These are phyloP conservation scores for Westerdykella aurantiaca DNA, from an alignment of 2,329 filamentous ascomycete species.

Conservation along the genomic window DNA sequence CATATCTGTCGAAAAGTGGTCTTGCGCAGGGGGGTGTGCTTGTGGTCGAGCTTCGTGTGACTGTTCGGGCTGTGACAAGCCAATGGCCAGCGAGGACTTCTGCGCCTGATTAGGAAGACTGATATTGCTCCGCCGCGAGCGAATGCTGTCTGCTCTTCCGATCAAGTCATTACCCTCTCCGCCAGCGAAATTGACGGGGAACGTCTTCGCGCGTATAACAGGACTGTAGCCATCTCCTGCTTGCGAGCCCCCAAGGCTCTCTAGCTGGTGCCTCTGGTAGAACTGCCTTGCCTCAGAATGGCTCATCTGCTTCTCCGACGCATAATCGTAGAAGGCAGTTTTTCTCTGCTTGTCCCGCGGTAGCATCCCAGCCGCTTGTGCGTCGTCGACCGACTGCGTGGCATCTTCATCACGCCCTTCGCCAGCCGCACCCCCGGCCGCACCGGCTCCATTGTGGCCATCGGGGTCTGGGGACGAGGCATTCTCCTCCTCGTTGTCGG, in stretches of 20 bases:
- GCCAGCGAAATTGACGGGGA: slow-evolving; percentile 37
- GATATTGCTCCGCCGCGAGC: slow-evolving; percentile 37
- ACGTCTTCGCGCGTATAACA: slow-evolving; percentile 41
- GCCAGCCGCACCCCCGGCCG: slow-evolving; percentile 17
- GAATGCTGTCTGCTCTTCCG: slow-evolving; percentile 39
- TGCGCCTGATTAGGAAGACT: slow-evolving; percentile 27
- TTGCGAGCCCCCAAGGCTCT: slow-evolving; percentile 44
- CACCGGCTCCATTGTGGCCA: slow-evolving; percentile 9
- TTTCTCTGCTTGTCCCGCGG: slow-evolving; percentile 53
- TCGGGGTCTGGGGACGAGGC: slow-evolving; percentile 1
- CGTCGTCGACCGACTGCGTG: slow-evolving; percentile 12
- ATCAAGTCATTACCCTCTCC: slow-evolving; percentile 32
- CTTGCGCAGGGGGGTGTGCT: neutral
- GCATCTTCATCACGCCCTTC: slow-evolving; percentile 21
- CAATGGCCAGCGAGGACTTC: slow-evolving; percentile 20
- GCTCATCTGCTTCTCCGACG: slow-evolving; percentile 89
- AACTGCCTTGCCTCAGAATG: slow-evolving; percentile 93
- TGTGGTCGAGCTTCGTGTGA: slow-evolving; percentile 11
- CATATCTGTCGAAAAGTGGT: slow-evolving; percentile 20
- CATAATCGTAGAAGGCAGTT: slow-evolving; percentile 88
- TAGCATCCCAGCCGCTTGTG: slow-evolving; percentile 35
- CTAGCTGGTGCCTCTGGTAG: slow-evolving; percentile 81
- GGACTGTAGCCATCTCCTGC: slow-evolving; percentile 38
- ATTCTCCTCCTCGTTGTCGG: slow-evolving; percentile 18
- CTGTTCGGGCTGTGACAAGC: slow-evolving; percentile 26